A percentile compares a stretch with the other conserved stretches of the same genome.
Conservation (phyloP, 306 rosid genomes). For the Oxytropis ochrocephala region DNA sequence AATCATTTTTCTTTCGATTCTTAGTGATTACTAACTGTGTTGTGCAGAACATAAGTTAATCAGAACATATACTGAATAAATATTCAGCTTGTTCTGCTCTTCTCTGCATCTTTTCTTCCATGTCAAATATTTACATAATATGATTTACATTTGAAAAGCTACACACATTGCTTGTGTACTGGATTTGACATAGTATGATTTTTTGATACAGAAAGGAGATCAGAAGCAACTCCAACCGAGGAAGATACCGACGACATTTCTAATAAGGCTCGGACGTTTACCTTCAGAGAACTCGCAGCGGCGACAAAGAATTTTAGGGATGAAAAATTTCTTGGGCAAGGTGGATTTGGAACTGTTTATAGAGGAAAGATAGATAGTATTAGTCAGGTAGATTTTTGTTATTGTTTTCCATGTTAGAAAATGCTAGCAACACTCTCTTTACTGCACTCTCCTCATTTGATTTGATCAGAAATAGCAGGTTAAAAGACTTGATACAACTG, state of each 20-base stretch:
- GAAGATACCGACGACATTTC: constrained; percentile 3
- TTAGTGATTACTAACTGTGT: too few species aligned
- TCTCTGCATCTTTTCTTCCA: too few species aligned
- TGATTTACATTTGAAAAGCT: neutral
- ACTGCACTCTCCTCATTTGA: too few species aligned
- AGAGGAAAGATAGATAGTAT: constrained; percentile 34
- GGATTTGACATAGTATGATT: constrained; percentile 7
- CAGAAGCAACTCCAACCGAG: constrained; percentile 13
- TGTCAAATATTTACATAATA: neutral
- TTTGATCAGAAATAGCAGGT: constrained; percentile 50
- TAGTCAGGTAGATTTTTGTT: too few species aligned
- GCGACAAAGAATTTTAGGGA: constrained; percentile 60
- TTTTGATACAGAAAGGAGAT: constrained; percentile 4
- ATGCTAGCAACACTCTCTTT: too few species aligned
- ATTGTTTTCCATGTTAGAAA: too few species aligned
- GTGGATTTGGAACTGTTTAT: constrained; percentile 79
- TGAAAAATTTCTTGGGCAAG: constrained; percentile 51
- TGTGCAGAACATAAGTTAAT: too few species aligned
- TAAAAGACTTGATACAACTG: constrained; percentile 51
- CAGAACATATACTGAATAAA: too few species aligned
- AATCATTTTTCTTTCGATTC: too few species aligned
- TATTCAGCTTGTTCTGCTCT: too few species aligned
- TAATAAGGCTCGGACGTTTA: constrained; percentile 32
- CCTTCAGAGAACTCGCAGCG: constrained; percentile 51
- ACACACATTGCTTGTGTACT: neutral